Evolutionary conservation across 2,329 filamentous ascomycete genomes (phyloP).

Genomic region (Penicillium sp.): DNA sequence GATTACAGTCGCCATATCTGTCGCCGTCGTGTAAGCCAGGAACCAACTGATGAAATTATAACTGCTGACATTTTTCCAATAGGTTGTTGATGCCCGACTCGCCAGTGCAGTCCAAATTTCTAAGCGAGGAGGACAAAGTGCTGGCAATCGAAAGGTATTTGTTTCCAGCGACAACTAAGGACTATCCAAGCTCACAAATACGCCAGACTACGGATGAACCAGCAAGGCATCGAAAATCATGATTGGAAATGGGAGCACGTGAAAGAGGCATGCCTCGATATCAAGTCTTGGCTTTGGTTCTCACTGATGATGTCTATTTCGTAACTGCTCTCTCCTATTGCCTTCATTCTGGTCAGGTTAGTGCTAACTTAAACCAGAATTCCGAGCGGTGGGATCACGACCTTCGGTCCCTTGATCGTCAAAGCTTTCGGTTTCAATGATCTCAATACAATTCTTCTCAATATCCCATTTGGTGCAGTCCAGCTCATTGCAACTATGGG

Average conservation of each 20-base stretch:
- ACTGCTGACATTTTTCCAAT: background rate
- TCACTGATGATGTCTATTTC: conserved; percentile 54
- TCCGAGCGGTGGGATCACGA: conserved; percentile 57
- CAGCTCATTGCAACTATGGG: conserved; percentile 60
- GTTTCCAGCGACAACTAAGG: background rate
- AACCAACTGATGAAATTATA: no score
- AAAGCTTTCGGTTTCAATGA: conserved; percentile 56
- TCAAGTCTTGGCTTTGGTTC: conserved; percentile 63
- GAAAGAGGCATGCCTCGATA: conserved; percentile 53
- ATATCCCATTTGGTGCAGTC: conserved; percentile 60
- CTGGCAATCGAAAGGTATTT: conserved; percentile 55
- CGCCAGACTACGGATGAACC: conserved; percentile 49
- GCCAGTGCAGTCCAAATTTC: conserved; percentile 58
- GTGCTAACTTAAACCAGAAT: conserved; percentile 38
- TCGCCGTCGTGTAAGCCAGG: conserved; percentile 46
- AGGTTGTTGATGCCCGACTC: conserved; percentile 61
- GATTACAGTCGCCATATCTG: conserved; percentile 53
- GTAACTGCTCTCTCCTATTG: conserved; percentile 29
- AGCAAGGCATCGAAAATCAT: conserved; percentile 42
- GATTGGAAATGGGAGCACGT: conserved; percentile 55
- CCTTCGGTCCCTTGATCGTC: conserved; percentile 59
- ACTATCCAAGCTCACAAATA: conserved; percentile 5
- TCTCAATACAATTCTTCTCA: conserved; percentile 59
- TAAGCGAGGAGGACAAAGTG: conserved; percentile 55
- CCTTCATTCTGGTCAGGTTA: no score